A percentile compares a stretch with the other conserved stretches of the same genome.
phyloP scores from a whole-genome alignment of 2,329 filamentous ascomycete species.

The Penicillium sp. region DNA sequence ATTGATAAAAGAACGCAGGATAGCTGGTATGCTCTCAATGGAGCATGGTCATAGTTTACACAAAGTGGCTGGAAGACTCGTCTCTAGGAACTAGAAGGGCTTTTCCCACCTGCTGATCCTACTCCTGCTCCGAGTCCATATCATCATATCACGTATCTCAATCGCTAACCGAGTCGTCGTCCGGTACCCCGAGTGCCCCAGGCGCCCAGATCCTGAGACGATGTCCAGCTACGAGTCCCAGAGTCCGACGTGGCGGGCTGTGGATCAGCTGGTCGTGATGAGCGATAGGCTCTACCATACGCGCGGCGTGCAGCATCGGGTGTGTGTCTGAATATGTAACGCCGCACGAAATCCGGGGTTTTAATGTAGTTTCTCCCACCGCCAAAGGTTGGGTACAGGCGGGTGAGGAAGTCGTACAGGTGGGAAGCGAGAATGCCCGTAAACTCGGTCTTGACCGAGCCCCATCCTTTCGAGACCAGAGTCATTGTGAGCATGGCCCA shows the following conservation, averaged over 20 bases:
- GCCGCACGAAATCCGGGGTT: conserved; percentile 68
- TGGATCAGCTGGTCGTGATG: conserved; percentile 16
- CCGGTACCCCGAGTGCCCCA: conserved; percentile 42
- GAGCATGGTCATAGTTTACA: neutral
- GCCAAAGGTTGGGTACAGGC: conserved; percentile 83
- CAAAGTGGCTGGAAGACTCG: neutral
- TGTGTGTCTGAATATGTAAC: conserved; percentile 54
- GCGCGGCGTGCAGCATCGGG: conserved; percentile 48
- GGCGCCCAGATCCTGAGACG: conserved; percentile 22
- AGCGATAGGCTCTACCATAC: conserved; percentile 60
- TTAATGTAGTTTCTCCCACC: conserved; percentile 71
- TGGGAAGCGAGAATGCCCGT: conserved; percentile 85
- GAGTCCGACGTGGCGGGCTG: neutral
- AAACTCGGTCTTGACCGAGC: conserved; percentile 57
- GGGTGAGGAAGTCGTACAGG: conserved; percentile 81
- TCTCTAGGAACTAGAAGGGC: neutral
- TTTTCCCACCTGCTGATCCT: neutral
- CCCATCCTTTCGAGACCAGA: conserved; percentile 61
- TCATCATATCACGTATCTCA: neutral
- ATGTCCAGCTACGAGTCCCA: conserved; percentile 26
- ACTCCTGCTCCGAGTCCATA: neutral
- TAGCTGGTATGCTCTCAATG: neutral
- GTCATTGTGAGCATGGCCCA: conserved; percentile 72
- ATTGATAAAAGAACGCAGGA: neutral
- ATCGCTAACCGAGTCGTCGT: conserved; percentile 35